These are phyloP conservation scores for Gynostemma pentaphyllum DNA, from an alignment of 306 rosid genomes.

Conservation along the genomic window DNA sequence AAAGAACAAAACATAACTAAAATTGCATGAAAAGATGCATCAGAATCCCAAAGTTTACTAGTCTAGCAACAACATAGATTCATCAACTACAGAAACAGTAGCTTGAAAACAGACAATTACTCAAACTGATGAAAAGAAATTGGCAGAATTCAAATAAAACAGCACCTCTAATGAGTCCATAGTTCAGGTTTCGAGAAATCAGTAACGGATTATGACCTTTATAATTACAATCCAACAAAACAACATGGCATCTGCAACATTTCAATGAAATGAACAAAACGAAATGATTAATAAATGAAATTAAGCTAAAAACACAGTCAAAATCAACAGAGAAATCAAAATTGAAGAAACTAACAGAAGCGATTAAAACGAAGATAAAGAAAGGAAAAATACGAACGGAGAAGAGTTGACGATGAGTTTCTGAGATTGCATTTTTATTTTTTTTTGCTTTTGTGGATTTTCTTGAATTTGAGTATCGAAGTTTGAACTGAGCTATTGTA, in stretches of 20 bases:
- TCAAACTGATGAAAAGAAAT: not conserved
- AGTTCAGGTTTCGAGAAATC: slow-evolving; percentile 31
- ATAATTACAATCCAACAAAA: slow-evolving; percentile 29
- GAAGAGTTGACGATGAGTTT: slow-evolving; percentile 9
- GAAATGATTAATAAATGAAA: not conserved
- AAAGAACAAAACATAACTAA: not conserved
- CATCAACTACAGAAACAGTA: not conserved
- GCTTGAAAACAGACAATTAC: slow-evolving; percentile 1
- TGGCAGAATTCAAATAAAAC: not conserved
- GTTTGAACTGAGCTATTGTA: too few relatives aligned
- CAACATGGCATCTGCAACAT: slow-evolving; percentile 37
- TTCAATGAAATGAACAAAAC: not conserved
- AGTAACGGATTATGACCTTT: slow-evolving; percentile 19
- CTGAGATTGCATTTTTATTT: slow-evolving; percentile 1
- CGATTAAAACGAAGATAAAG: not conserved
- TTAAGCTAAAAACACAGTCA: not conserved
- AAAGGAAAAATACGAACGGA: slow-evolving; percentile 10
- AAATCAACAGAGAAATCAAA: not conserved
- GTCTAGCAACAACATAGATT: not conserved
- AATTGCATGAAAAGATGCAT: not conserved
- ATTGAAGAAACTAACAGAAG: not conserved
- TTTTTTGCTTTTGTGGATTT: not conserved
- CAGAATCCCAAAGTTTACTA: not conserved
- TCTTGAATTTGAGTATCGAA: not conserved
- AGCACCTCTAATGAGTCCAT: slow-evolving; percentile 22